Conservation (phyloP, 495 filamentous ascomycete genomes). For the Penicillium cataractarum region DNA sequence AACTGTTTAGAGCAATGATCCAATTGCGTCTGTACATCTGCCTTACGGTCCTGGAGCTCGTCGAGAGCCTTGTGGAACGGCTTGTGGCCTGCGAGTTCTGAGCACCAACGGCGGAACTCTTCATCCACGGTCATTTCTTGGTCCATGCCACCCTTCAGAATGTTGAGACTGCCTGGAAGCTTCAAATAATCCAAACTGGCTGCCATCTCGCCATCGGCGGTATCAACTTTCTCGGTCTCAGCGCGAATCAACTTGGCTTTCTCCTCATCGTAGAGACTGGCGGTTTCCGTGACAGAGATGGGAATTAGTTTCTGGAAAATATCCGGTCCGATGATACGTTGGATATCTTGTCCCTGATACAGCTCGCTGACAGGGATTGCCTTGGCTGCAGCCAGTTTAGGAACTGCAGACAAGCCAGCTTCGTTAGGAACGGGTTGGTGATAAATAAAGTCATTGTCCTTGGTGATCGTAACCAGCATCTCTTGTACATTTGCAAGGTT, state of each 20-base stretch:
- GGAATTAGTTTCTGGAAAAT: conserved; percentile 97
- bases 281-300: conserved; percentile 93
- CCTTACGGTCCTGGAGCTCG: conserved; percentile 73
- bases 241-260: conserved; percentile 95
- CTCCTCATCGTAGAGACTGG: conserved; percentile 96
- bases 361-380: conserved; percentile 96
- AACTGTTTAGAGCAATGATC: conserved; percentile 83
- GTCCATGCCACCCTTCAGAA: conserved; percentile 91
- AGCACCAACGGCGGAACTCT: conserved; percentile 91
- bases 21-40: conserved; percentile 67
- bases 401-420: conserved; percentile 74
- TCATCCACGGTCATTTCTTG: conserved; percentile 86
- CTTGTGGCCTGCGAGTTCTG: conserved; percentile 83
- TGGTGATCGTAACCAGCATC: conserved; percentile 70
- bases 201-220: conserved; percentile 92
- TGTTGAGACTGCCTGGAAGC: conserved; percentile 83
- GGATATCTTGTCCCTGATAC: conserved; percentile 96
- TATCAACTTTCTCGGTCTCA: conserved; percentile 88
- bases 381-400: conserved; percentile 96
- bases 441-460: conserved; percentile 99
- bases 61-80: conserved; percentile 77
- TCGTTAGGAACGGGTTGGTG: conserved; percentile 89
- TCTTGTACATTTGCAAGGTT: conserved; percentile 82
- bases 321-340: conserved; percentile 93
- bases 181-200: conserved; percentile 93